Evolutionary conservation across 2,329 filamentous ascomycete species (phyloP), one percentile per base, ranked within the genome.

Genomic region (Aspergillus neotritici): DNA sequence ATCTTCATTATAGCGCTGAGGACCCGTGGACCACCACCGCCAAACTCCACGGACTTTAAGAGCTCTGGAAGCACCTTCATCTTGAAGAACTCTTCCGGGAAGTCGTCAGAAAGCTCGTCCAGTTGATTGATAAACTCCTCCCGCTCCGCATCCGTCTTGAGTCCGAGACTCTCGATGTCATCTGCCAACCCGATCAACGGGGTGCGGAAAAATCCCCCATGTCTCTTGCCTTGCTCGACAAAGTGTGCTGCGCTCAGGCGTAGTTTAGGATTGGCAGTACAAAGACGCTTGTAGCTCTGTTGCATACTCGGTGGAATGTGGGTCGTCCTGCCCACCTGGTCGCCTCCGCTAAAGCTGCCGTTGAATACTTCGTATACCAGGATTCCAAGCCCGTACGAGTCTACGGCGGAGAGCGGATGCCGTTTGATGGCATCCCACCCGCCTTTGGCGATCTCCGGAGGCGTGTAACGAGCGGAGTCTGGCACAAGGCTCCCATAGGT

Each of bases 11-110:
- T 87, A 1, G 94, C 82, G 1, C 77, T 72, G 47, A 98, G 86
- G 0, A 94, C 90, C 60, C 94, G 94, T 0, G 91, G 87, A 0
- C 93, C 93, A 21, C 93, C 93, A 9, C 91, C 93, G 6, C 93
- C 93, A 64, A 96, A 98, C 60, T 98, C 93, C n/a, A 97, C 89
- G 0, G 90, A 95, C 62, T 97, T 98, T n/a, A 98, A 76, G 25
- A 98, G 73, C 62, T 98, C 93, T 0, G 93, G 93, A 7, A 98
- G 75, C 3, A 98, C 82, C 61, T 97, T 98, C 77, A 94, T 86
- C 63, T 94, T 94, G 75, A 97, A 95, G 65, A 95, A 98, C 47
- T 97, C 93, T 61, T 96, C 91, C 0, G 93, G 93, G 49, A 97
- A 96, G 64, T 98, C 90, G 53, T 96, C 88, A 0, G 88, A 85